Conservation (phyloP, 306 rosid genomes). For the Cucurbita moschata region DNA sequence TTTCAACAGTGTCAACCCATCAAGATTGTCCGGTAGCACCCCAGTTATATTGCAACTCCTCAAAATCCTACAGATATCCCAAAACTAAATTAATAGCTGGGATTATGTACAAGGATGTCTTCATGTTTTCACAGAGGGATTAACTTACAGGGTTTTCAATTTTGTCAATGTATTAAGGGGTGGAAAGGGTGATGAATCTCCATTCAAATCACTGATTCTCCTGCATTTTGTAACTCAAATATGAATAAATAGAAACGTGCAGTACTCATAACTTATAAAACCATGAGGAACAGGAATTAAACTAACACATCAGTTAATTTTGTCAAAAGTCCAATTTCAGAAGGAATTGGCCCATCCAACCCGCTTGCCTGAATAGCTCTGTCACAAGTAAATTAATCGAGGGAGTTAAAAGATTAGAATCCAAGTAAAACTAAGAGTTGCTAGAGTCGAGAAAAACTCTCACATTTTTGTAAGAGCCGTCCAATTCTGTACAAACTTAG, state of each 20-base stretch:
- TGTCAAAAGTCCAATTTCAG: slow-evolving; percentile 22
- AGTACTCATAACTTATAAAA: not conserved
- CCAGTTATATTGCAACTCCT: slow-evolving; percentile 65
- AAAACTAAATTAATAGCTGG: not conserved
- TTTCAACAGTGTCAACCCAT: slow-evolving; percentile 14
- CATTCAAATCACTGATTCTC: slow-evolving; percentile 59
- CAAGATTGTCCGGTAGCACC: slow-evolving; percentile 26
- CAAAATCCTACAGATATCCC: slow-evolving; percentile 27
- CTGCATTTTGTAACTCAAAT: slow-evolving; percentile 20
- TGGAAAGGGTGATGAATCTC: slow-evolving; percentile 36
- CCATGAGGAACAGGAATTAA: not conserved
- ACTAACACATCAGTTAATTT: slow-evolving; percentile 46
- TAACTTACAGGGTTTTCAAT: slow-evolving; percentile 27
- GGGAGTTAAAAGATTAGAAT: not conserved
- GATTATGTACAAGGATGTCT: not conserved
- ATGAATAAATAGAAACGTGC: not conserved
- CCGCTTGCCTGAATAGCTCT: slow-evolving; percentile 61
- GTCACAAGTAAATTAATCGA: slow-evolving; percentile 3
- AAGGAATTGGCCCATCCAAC: slow-evolving; percentile 60
- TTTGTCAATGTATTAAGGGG: slow-evolving; percentile 19
- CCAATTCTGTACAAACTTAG: slow-evolving; percentile 42
- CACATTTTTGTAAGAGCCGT: slow-evolving; percentile 30
- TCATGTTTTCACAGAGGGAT: not conserved
- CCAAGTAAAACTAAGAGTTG: not conserved
- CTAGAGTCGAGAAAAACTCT: slow-evolving; percentile 1